Conservation (phyloP, 164 flowering plant genomes). For the Magnolia officinalis region DNA sequence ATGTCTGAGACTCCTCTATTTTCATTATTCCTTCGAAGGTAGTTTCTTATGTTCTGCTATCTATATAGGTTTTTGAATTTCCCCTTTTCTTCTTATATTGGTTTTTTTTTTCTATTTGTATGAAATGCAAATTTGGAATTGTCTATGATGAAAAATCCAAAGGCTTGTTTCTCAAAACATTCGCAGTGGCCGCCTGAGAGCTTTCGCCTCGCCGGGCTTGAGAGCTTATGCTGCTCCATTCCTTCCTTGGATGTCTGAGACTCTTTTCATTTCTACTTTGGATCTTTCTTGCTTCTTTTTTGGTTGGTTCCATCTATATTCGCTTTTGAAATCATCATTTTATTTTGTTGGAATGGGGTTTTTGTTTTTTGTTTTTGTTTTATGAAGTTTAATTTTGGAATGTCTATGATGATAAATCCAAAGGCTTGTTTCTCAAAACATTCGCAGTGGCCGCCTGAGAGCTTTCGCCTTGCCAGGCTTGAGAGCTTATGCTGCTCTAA, state of each 20-base stretch:
- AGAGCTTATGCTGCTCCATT: constrained; percentile 10
- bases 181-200: constrained; percentile 73
- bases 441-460: constrained; percentile 72
- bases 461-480: constrained; percentile 46
- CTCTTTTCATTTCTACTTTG: no score
- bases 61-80: not conserved
- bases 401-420: constrained; percentile 9
- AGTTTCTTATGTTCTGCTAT: not conserved
- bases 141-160: constrained; percentile 15
- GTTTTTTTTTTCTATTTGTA: no score
- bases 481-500: constrained; percentile 8
- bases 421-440: constrained; percentile 59
- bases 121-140: no score
- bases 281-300: no score
- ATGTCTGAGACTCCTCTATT: constrained; percentile 4
- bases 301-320: no score
- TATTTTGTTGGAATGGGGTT: no score
- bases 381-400: no score
- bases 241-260: constrained; percentile 18
- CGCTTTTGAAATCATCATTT: no score
- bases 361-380: not conserved
- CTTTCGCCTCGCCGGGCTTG: constrained; percentile 47
- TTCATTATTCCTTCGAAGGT: not conserved
- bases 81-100: no score
- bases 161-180: constrained; percentile 62